Percentiles rank a stretch among this genome's conserved stretches.
Conservation (phyloP, 202 grass and related monocot species). For the Saccharum hybrid region DNA sequence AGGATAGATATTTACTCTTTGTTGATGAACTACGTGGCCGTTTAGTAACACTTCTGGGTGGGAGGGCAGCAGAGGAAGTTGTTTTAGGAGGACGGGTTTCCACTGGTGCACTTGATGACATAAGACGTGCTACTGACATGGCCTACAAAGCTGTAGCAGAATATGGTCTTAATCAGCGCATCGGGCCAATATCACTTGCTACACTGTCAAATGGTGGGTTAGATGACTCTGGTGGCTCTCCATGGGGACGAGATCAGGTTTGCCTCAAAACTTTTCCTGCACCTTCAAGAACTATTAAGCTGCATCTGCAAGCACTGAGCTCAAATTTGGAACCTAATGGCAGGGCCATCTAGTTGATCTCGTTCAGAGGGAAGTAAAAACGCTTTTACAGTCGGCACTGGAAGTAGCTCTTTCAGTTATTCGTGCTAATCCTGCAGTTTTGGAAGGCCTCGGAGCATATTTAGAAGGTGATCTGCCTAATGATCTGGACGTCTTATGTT, state of each 20-base stretch:
- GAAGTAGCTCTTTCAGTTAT: conserved; percentile 96
- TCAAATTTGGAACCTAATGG: conserved; percentile 43
- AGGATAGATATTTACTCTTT: conserved; percentile 96
- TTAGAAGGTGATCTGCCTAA: conserved; percentile 74
- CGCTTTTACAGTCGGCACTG: conserved; percentile 79
- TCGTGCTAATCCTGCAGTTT: conserved; percentile 81
- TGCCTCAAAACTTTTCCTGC: conserved; percentile 37
- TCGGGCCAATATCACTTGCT: conserved; percentile 84
- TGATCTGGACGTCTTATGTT: background rate
- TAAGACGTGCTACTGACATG: conserved; percentile 95
- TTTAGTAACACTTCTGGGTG: conserved; percentile 92
- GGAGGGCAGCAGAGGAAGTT: conserved; percentile 92
- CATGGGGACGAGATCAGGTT: conserved; percentile 96
- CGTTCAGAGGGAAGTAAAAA: conserved; percentile 87
- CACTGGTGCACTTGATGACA: conserved; percentile 97
- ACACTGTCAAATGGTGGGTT: conserved; percentile 88
- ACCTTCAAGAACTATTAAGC: conserved; percentile 14
- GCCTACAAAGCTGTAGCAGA: conserved; percentile 98
- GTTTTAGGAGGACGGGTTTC: conserved; percentile 82
- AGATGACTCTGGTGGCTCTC: conserved; percentile 82
- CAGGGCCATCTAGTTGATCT: conserved; percentile 94
- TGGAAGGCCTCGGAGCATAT: conserved; percentile 96
- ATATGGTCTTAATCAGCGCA: conserved; percentile 82
- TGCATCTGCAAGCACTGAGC: conserved; percentile 9
- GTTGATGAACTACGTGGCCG: conserved; percentile 93